Conservation (phyloP, 371 early-diverging fungal species). For the Mucor irregularis region DNA sequence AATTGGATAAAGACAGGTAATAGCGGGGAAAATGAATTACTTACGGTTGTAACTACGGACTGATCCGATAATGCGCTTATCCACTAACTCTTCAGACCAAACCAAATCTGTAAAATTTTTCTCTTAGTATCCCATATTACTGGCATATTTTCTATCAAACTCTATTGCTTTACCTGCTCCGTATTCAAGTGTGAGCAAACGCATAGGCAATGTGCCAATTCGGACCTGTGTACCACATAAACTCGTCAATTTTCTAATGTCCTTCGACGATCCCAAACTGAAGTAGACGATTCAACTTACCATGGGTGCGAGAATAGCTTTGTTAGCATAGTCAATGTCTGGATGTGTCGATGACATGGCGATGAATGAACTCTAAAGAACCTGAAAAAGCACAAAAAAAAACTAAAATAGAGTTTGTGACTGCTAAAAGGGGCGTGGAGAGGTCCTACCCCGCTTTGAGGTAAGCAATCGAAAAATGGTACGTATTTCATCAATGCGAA, state of each 20-base stretch:
- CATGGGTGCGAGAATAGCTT: slow-evolving; percentile 90
- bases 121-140: background rate
- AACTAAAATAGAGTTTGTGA: too few relatives aligned
- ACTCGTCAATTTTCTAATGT: background rate
- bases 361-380: too few relatives aligned
- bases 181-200: slow-evolving; percentile 80
- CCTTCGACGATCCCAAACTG: background rate
- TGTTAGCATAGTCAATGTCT: slow-evolving; percentile 53
- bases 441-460: too few relatives aligned
- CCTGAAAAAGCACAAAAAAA: too few relatives aligned
- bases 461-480: too few relatives aligned
- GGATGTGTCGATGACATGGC: slow-evolving; percentile 20
- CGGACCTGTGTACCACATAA: slow-evolving; percentile 57
- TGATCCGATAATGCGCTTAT: slow-evolving; percentile 84
- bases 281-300: slow-evolving; percentile 32
- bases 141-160: background rate
- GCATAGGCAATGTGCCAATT: slow-evolving; percentile 86
- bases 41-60: slow-evolving; percentile 73
- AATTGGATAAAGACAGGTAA: background rate
- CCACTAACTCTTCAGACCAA: slow-evolving; percentile 91
- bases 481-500: too few relatives aligned
- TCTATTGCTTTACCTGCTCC: slow-evolving; percentile 90
- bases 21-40: background rate
- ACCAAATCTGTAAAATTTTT: slow-evolving; percentile 69
- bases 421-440: too few relatives aligned